A percentile compares a stretch with the other conserved stretches of the same genome.
Conservation (phyloP, 2,329 filamentous ascomycete species). For the Macroventuria anomochaeta region DNA sequence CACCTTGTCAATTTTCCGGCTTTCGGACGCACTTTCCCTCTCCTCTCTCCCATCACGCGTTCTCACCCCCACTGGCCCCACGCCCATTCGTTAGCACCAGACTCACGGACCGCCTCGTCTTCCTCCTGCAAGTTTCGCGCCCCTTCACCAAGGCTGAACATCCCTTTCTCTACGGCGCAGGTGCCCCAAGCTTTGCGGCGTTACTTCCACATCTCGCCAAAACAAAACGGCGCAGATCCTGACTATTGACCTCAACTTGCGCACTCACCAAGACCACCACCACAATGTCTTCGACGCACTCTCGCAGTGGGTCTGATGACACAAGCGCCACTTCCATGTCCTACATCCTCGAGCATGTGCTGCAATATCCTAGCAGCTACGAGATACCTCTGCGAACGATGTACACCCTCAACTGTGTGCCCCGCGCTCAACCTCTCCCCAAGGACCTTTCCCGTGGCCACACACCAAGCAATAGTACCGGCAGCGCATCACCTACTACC, state of each 20-base stretch:
- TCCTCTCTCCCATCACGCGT: conserved; percentile 16
- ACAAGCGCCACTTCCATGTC: conserved; percentile 40
- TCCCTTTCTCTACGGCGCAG: conserved; percentile 7
- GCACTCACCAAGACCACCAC: conserved; percentile 5
- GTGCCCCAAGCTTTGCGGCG: conserved; percentile 17
- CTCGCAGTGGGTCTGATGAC: conserved; percentile 49
- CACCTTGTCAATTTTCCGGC: conserved; percentile 12
- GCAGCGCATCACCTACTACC: conserved; percentile 46
- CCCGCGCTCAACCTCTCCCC: conserved; percentile 53
- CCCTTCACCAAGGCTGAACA: conserved; percentile 3
- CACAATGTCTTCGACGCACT: conserved; percentile 45
- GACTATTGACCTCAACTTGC: neutral
- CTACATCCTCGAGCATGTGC: conserved; percentile 54
- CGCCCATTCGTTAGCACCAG: conserved; percentile 19
- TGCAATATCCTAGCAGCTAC: conserved; percentile 67
- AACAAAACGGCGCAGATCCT: conserved; percentile 17
- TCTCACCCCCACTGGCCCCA: conserved; percentile 30
- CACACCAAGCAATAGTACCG: conserved; percentile 45
- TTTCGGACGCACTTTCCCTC: conserved; percentile 8
- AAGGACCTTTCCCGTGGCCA: conserved; percentile 37
- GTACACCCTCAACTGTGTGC: conserved; percentile 69
- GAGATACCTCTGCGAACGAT: conserved; percentile 72
- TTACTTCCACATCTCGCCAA: conserved; percentile 13
- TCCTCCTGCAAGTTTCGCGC: conserved; percentile 1
- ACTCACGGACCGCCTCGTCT: conserved; percentile 23